Percentiles rank a stretch among this genome's conserved stretches.
These are phyloP conservation scores for Candida ulmi DNA, from an alignment of 805 yeast species.

Conservation along the genomic window DNA sequence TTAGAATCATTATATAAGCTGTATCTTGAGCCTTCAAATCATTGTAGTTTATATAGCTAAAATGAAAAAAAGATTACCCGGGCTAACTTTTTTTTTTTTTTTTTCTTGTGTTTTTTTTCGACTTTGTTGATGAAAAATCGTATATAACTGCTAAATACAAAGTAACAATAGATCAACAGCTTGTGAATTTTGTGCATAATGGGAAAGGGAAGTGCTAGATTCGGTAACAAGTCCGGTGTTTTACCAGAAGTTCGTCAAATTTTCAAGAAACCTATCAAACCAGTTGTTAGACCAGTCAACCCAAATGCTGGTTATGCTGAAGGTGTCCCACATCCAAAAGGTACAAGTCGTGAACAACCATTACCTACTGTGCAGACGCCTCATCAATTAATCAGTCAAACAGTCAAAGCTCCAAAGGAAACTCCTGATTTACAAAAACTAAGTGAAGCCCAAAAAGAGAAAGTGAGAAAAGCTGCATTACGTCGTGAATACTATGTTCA, in stretches of 20 bases:
- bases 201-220: constrained; percentile 43
- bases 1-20: neutral
- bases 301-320: constrained; percentile 65
- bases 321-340: constrained; percentile 62
- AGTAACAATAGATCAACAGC: neutral
- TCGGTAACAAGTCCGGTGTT: constrained; percentile 67
- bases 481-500: constrained; percentile 69
- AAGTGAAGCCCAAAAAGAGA: constrained; percentile 23
- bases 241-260: constrained; percentile 75
- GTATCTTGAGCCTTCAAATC: too few species aligned
- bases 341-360: constrained; percentile 50
- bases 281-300: constrained; percentile 38
- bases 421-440: constrained; percentile 18
- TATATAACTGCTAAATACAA: too few species aligned
- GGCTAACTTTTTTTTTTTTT: neutral
- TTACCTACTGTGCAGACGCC: constrained; percentile 53
- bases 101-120: neutral
- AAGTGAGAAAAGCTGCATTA: constrained; percentile 44
- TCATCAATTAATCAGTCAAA: constrained; percentile 47
- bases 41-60: too few species aligned
- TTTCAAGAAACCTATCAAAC: constrained; percentile 52
- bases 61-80: constrained; percentile 11
- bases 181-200: constrained; percentile 18
- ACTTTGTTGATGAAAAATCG: neutral
- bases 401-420: constrained; percentile 42